phyloP scores from a whole-genome alignment of 1,284 basidiomycete genomes.

The Tylopilus sp. region DNA sequence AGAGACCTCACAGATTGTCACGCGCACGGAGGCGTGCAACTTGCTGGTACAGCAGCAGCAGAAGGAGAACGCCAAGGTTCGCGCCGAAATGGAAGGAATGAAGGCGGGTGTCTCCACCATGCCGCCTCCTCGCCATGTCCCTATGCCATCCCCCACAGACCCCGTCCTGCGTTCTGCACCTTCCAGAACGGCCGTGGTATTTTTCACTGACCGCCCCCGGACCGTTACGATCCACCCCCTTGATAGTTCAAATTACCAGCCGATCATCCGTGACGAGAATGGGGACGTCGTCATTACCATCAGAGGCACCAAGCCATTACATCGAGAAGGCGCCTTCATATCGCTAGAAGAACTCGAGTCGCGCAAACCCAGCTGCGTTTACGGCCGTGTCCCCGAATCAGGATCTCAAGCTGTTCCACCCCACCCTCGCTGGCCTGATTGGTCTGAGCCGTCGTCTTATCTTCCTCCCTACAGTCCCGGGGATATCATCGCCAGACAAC shows the following conservation, averaged over 20 bases:
- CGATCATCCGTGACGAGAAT: constrained; percentile 18
- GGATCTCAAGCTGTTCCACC: not conserved
- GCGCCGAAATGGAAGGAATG: constrained; percentile 1
- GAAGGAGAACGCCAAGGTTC: constrained; percentile 5
- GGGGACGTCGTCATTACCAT: constrained; percentile 21
- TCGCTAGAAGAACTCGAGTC: constrained; percentile 16
- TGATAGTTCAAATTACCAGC: constrained; percentile 12
- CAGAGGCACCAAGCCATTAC: constrained; percentile 11
- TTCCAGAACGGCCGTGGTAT: constrained; percentile 12
- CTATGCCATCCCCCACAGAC: not conserved
- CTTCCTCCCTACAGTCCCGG: not conserved
- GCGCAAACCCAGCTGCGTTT: constrained; percentile 6
- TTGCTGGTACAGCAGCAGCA: constrained; percentile 9
- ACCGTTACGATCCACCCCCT: constrained; percentile 33
- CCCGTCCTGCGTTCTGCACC: not conserved
- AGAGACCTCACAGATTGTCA: constrained; percentile 6
- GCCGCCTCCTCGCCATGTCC: not conserved
- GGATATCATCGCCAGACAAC: constrained; percentile 13
- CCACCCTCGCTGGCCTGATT: constrained; percentile 12
- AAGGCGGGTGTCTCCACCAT: not conserved
- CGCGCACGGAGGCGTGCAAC: constrained; percentile 7
- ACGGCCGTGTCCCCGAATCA: constrained; percentile 14
- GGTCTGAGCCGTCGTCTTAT: not conserved
- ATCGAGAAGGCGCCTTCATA: constrained; percentile 25
- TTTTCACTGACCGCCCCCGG: constrained; percentile 26